A percentile compares a stretch with the other conserved stretches of the same genome.
Evolutionary conservation across 1,284 basidiomycete genomes (phyloP).

Genomic region (Microstroma glucosiphilum): DNA sequence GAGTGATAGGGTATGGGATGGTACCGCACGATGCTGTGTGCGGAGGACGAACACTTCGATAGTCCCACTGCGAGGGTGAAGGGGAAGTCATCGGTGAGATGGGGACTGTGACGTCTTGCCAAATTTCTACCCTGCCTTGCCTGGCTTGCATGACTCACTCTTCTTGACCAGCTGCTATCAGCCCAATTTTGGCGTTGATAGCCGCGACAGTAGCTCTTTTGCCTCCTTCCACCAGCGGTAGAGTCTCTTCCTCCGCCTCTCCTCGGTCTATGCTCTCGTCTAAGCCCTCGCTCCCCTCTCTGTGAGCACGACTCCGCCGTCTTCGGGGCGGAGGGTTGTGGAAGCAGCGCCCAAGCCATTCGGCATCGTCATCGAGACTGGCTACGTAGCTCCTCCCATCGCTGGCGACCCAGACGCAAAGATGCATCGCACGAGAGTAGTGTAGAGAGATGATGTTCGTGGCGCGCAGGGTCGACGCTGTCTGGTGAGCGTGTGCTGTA

Average conservation of each 20-base stretch:
- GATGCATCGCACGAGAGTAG: conserved; percentile 38
- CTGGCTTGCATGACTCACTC: conserved; percentile 39
- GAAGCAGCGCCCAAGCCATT: conserved; percentile 32
- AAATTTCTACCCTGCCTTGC: conserved; percentile 49
- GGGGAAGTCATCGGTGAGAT: conserved; percentile 1
- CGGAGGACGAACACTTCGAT: conserved; percentile 42
- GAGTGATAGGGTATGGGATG: conserved; percentile 46
- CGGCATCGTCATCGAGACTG: conserved; percentile 24
- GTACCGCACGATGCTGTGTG: conserved; percentile 16
- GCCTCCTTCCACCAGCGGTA: too few relatives aligned
- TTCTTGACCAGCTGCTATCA: conserved; percentile 73
- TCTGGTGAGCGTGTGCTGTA: too few relatives aligned
- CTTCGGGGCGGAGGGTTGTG: conserved; percentile 19
- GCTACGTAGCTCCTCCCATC: conserved; percentile 36
- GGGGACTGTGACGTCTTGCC: conserved; percentile 21
- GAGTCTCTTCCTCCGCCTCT: too few relatives aligned
- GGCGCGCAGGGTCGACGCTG: not conserved
- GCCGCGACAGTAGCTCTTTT: conserved; percentile 44
- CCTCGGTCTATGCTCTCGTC: too few relatives aligned
- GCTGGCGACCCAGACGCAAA: conserved; percentile 41
- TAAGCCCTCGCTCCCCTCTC: not conserved
- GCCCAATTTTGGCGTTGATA: conserved; percentile 75
- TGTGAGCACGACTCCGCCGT: conserved; percentile 16
- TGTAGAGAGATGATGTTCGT: conserved; percentile 15
- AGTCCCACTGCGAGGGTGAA: conserved; percentile 21